Evolutionary conservation across 2,329 filamentous ascomycete genomes (phyloP).

Genomic region (Aspergillus neoniger): DNA sequence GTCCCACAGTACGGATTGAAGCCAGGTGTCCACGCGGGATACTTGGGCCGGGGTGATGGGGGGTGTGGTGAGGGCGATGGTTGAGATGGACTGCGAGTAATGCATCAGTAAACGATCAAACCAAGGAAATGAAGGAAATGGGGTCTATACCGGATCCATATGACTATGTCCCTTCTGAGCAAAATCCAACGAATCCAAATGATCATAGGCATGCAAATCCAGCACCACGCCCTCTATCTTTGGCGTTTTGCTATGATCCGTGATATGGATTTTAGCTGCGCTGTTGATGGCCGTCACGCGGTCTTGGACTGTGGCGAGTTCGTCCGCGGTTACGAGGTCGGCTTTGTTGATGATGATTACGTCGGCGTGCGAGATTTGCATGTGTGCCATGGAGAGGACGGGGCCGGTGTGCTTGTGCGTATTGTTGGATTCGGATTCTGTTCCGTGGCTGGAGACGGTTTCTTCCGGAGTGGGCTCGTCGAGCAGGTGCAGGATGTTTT

Average conservation of each 20-base stretch:
- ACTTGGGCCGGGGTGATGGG: slow-evolving; percentile 61
- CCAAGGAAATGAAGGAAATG: too few relatives aligned
- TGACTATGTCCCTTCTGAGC: slow-evolving; percentile 81
- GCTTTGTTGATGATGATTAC: slow-evolving; percentile 93
- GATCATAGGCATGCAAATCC: slow-evolving; percentile 90
- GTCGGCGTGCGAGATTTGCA: slow-evolving; percentile 96
- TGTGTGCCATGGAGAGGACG: slow-evolving; percentile 84
- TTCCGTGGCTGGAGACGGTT: slow-evolving; percentile 42
- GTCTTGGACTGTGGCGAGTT: slow-evolving; percentile 68
- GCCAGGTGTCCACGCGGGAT: slow-evolving; percentile 71
- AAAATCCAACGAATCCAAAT: slow-evolving; percentile 72
- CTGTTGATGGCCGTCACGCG: slow-evolving; percentile 86
- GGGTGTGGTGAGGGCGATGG: slow-evolving; percentile 70
- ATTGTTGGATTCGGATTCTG: slow-evolving; percentile 47
- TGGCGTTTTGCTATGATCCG: slow-evolving; percentile 76
- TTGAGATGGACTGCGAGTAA: slow-evolving; percentile 71
- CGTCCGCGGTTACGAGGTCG: slow-evolving; percentile 72
- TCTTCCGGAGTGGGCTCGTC: slow-evolving; percentile 62
- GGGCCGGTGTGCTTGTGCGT: slow-evolving; percentile 55
- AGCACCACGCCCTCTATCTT: slow-evolving; percentile 81
- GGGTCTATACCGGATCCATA: slow-evolving; percentile 69
- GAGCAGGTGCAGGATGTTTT: slow-evolving; percentile 81
- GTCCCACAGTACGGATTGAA: slow-evolving; percentile 85
- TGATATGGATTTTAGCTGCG: slow-evolving; percentile 79
- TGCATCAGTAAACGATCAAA: too few relatives aligned